Percentiles rank a stretch among this genome's conserved stretches.
phyloP scores from a whole-genome alignment of 2,329 filamentous ascomycete species.

The Calonectria ilicicola region DNA sequence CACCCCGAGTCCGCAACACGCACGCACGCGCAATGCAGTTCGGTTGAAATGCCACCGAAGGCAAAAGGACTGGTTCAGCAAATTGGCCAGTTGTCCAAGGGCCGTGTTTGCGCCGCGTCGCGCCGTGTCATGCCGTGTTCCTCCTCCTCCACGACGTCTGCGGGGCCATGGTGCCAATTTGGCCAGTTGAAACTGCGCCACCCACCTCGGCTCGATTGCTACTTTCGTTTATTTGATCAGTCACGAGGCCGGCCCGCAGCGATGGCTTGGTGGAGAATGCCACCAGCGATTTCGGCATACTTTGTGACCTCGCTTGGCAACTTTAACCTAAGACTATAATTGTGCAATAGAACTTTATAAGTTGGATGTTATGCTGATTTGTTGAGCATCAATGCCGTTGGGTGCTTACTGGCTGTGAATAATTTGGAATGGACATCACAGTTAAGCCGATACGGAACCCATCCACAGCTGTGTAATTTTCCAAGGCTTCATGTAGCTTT shows the following conservation, averaged over 20 bases:
- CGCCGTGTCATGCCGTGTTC: not conserved
- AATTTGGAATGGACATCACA: no score
- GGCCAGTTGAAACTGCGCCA: not conserved
- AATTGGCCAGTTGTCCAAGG: slow-evolving; percentile 1
- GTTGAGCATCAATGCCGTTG: no score
- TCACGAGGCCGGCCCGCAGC: not conserved
- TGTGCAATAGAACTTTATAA: not conserved
- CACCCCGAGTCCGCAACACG: not conserved
- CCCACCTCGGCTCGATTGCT: slow-evolving; percentile 14
- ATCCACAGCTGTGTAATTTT: no score
- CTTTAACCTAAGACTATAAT: not conserved
- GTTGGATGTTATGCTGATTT: no score
- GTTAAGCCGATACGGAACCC: no score
- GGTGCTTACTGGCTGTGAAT: no score
- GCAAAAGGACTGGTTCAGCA: not conserved
- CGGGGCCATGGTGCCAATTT: not conserved
- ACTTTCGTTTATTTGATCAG: not conserved
- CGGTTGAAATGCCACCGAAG: slow-evolving; percentile 3
- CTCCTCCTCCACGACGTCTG: not conserved
- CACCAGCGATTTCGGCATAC: not conserved
- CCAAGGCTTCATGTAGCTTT: no score
- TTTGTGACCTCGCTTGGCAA: no score
- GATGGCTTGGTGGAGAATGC: not conserved
- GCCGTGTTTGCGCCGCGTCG: not conserved
- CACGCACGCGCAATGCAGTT: not conserved